Conservation (phyloP, 2,329 filamentous ascomycete genomes). For the Penicillium sp. region DNA sequence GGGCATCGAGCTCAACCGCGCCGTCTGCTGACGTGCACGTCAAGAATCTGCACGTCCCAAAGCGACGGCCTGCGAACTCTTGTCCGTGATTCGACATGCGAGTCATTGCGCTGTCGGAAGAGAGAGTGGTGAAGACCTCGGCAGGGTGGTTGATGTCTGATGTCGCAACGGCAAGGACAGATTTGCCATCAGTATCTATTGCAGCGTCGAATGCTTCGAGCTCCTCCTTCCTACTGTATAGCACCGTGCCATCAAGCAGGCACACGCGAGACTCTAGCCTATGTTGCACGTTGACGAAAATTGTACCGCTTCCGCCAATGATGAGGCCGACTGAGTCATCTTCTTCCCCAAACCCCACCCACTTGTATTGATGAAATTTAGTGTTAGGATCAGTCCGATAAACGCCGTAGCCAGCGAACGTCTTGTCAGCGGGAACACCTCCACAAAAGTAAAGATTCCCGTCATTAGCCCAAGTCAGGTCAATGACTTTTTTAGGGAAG, state of each 20-base stretch:
- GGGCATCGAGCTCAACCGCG: conserved; percentile 6
- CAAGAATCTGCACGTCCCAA: conserved; percentile 10
- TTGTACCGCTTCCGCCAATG: conserved; percentile 3
- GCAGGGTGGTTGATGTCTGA: conserved; percentile 11
- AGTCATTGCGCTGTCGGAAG: conserved; percentile 8
- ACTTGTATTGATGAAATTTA: not conserved
- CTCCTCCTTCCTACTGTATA: conserved; percentile 11
- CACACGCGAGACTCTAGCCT: conserved; percentile 12
- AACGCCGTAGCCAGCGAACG: not conserved
- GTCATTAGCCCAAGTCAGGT: not conserved
- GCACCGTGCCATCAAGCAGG: conserved; percentile 9
- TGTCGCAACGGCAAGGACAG: conserved; percentile 9
- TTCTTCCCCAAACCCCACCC: not conserved
- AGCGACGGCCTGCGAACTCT: conserved; percentile 7
- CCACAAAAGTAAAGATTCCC: not conserved
- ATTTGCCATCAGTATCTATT: conserved; percentile 9
- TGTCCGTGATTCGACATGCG: conserved; percentile 13
- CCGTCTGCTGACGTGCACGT: conserved; percentile 10
- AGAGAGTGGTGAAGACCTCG: conserved; percentile 12
- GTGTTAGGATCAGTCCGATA: not conserved
- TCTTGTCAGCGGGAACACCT: not conserved
- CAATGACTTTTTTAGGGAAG: not conserved
- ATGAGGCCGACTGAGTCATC: conserved; percentile 12
- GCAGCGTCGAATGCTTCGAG: conserved; percentile 12
- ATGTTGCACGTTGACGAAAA: conserved; percentile 12